Conservation (phyloP, 192 early-diverging fungal genomes). For the Backusella psychrophila region DNA sequence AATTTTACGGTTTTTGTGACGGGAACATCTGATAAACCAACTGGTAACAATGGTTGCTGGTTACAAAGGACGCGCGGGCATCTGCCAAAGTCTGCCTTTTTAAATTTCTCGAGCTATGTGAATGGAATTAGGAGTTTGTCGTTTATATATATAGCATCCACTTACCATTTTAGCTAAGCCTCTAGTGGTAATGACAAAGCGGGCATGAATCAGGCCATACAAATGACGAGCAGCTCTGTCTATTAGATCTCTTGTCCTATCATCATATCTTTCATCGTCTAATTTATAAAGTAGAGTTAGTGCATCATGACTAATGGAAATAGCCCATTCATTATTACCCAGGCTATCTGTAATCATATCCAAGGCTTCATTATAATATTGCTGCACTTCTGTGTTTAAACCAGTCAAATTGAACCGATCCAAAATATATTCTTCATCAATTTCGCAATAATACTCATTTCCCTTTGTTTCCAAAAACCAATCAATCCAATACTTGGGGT, state of each 20-base stretch:
- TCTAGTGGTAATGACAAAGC: constrained; percentile 90
- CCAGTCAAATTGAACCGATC: constrained; percentile 98
- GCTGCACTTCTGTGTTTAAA: constrained; percentile 80
- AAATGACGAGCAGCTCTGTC: constrained; percentile 86
- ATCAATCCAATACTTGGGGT: constrained; percentile 85
- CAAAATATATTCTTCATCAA: constrained; percentile 95
- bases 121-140: not conserved
- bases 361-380: constrained; percentile 79
- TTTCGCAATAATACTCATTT: constrained; percentile 96
- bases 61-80: constrained; percentile 93
- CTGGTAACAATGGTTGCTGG: constrained; percentile 83
- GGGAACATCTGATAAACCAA: constrained; percentile 87
- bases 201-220: constrained; percentile 96
- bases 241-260: constrained; percentile 71
- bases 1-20: constrained; percentile 85
- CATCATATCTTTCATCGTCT: constrained; percentile 61
- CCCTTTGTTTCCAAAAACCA: constrained; percentile 89
- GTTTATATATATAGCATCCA: too few species aligned
- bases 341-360: constrained; percentile 89
- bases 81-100: constrained; percentile 87
- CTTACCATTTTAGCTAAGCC: constrained; percentile 89
- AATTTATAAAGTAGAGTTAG: not conserved
- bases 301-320: not conserved
- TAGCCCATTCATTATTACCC: constrained; percentile 36
- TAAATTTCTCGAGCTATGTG: constrained; percentile 79